Percentiles rank a stretch among this genome's conserved stretches.
Conservation (phyloP, 1,284 basidiomycete species). For the Peniophora sp. region DNA sequence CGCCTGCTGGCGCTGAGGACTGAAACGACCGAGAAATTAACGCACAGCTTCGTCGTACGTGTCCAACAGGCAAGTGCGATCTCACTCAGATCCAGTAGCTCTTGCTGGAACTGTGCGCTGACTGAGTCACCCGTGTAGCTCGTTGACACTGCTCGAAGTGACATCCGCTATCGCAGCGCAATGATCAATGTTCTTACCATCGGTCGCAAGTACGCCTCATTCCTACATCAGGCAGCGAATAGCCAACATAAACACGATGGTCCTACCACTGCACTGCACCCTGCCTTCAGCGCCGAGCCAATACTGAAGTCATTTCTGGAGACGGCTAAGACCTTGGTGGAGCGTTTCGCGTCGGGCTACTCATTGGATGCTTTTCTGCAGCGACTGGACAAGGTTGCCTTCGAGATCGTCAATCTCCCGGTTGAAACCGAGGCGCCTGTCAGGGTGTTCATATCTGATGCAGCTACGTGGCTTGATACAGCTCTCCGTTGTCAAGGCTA, state of each 20-base stretch:
- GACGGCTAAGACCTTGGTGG: conserved; percentile 24
- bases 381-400: conserved; percentile 7
- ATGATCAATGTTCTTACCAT: conserved; percentile 31
- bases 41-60: conserved; percentile 24
- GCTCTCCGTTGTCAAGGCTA: conserved; percentile 28
- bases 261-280: conserved; percentile 21
- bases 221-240: conserved; percentile 6
- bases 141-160: conserved; percentile 16
- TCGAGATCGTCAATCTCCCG: conserved; percentile 19
- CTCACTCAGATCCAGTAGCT: not conserved
- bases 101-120: conserved; percentile 16
- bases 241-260: conserved; percentile 9
- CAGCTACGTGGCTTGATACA: conserved; percentile 28
- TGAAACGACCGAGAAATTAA: conserved; percentile 20
- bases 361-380: conserved; percentile 28
- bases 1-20: conserved; percentile 10
- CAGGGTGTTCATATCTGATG: conserved; percentile 21
- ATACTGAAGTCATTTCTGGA: no score
- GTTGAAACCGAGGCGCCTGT: conserved; percentile 14
- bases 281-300: conserved; percentile 14
- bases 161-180: conserved; percentile 28
- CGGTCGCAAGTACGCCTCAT: conserved; percentile 30
- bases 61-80: conserved; percentile 29
- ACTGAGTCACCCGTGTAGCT: conserved; percentile 24
- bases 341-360: conserved; percentile 31